Evolutionary conservation across 2,329 filamentous ascomycete species (phyloP).

Genomic region (Thermomyces lanuginosus): DNA sequence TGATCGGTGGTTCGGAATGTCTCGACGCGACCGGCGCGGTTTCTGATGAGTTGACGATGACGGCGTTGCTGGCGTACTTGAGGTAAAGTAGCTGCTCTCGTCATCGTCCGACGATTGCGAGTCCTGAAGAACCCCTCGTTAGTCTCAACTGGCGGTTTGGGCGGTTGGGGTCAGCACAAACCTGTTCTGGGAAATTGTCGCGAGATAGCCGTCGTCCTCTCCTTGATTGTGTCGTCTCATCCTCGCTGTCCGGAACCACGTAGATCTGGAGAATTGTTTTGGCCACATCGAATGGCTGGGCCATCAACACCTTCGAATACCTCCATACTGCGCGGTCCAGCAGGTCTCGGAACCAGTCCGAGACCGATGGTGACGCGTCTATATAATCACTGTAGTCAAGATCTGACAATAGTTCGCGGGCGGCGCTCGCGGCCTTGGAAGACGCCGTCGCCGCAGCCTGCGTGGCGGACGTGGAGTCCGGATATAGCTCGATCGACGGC

Average conservation of each 20-base stretch:
- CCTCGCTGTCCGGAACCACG: constrained; percentile 28
- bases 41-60: constrained; percentile 31
- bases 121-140: constrained; percentile 12
- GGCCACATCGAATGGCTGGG: constrained; percentile 92
- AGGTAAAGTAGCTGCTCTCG: constrained; percentile 72
- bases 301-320: constrained; percentile 74
- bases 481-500: constrained; percentile 46
- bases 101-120: constrained; percentile 47
- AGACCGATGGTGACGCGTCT: constrained; percentile 56
- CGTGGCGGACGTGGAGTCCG: constrained; percentile 22
- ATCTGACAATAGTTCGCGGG: constrained; percentile 74
- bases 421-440: constrained; percentile 40
- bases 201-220: constrained; percentile 12
- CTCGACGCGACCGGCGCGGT: constrained; percentile 30
- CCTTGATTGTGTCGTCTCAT: no score
- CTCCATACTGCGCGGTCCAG: constrained; percentile 80
- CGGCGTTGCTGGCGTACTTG: constrained; percentile 31
- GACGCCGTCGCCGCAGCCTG: constrained; percentile 20
- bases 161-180: constrained; percentile 8
- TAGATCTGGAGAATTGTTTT: constrained; percentile 81
- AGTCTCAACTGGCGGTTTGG: no score
- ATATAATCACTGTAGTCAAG: constrained; percentile 85
- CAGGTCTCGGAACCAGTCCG: constrained; percentile 59
- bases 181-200: constrained; percentile 19
- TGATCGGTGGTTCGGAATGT: no score